Base-by-base conservation (phyloP, 108 stramenopile genomes). In the Nitzschia inconspicua region DNA sequence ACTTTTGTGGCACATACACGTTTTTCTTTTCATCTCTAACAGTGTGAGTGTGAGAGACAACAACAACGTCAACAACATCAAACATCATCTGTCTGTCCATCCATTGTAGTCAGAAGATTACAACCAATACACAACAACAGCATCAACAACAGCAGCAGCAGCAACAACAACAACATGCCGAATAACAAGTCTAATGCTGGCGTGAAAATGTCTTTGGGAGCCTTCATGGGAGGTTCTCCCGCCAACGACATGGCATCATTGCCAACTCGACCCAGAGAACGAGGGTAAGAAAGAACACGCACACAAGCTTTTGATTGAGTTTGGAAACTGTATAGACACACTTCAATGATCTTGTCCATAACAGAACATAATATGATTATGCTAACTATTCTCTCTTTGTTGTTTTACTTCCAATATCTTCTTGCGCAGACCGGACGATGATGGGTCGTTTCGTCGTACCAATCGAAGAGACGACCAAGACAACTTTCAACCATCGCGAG, bases 191-290 rank as follows among this genome's bases (percentile, higher is more conserved):
- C 70, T 7, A 73, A 52, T 34, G 70, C 72, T 37, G 67, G 72
- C 11, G 61, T 57, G 47, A 84, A 84, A 54, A 80, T 84, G 83
- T 78, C 77, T 65, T 54, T 84, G 37, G 66, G 73, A 35, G 79
- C 78, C 46, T 80, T 84, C 66, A 73, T 80, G 60, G 79, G 76
- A 16, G 66, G 50, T n/a, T 62, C 65, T 3, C 69, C 61, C 6
- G 18, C 64, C 18, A 39, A 27, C 44, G 75, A 58, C 14, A 9
- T 60, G 26, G 28, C 27, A 3, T 29, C 44, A 22, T 46, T 80
- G 3, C 83, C 83, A 8, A 72, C 77, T 5, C 73, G 55, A 55
- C 83, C 83, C 27, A 78, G 60, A 49, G 58, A 67, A 46, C 46
- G 83, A 61, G 70, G 58, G 79, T 83, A 57, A 44, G 37, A 8